phyloP scores from a whole-genome alignment of 1,139 yeast genomes.

The Tardiomyces blankii region DNA sequence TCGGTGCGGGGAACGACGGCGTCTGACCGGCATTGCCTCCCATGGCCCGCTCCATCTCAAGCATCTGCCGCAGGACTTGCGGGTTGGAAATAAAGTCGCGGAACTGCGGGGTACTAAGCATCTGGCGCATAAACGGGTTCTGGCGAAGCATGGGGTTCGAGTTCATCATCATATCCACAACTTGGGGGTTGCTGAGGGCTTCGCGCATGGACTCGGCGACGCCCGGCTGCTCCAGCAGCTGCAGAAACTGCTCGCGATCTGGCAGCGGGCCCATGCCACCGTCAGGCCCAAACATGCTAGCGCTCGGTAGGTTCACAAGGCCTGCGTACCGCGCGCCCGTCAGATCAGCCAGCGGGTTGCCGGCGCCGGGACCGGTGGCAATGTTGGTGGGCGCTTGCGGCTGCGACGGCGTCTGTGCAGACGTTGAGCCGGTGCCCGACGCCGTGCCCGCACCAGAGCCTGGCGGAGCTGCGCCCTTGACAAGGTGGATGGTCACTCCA shows the following conservation, averaged over 20 bases:
- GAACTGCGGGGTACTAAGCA: conserved; percentile 76
- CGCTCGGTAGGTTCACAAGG: conserved; percentile 73
- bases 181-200: conserved; percentile 73
- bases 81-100: conserved; percentile 58
- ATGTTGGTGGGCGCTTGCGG: conserved; percentile 54
- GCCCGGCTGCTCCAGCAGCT: conserved; percentile 71
- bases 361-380: conserved; percentile 81
- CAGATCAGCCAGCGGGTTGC: conserved; percentile 81
- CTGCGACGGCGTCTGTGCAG: conserved; percentile 13
- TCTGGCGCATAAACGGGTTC: conserved; percentile 84
- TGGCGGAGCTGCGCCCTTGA: conserved; percentile 42
- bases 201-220: conserved; percentile 74
- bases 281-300: conserved; percentile 89
- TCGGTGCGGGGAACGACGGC: conserved; percentile 2
- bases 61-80: conserved; percentile 55
- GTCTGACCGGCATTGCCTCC: conserved; percentile 17
- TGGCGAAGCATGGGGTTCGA: conserved; percentile 77
- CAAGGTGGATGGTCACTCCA: conserved; percentile 85
- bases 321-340: conserved; percentile 98
- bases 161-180: conserved; percentile 70
- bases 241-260: conserved; percentile 59
- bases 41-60: conserved; percentile 54
- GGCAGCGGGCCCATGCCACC: conserved; percentile 75
- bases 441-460: conserved; percentile 15
- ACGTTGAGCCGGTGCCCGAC: conserved; percentile 9